Conservation (phyloP, 139 green algal genomes). For the Chlamydomonas schloesseri region DNA sequence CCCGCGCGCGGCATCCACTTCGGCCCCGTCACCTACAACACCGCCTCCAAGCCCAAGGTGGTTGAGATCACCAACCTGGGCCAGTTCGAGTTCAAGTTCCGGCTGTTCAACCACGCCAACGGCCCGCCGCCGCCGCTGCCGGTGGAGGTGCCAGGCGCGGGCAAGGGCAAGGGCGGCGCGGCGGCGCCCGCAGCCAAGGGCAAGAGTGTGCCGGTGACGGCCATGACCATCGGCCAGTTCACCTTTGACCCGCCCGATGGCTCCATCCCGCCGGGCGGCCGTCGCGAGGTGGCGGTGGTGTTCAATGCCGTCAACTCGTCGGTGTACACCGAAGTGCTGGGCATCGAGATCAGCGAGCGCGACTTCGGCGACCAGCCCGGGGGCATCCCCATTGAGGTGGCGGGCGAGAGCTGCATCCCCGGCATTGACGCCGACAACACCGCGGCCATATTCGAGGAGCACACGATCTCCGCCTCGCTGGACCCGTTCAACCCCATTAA, state of each 20-base stretch:
- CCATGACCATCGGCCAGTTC: constrained; percentile 73
- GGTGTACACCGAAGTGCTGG: constrained; percentile 50
- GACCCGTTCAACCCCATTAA: constrained; percentile 70
- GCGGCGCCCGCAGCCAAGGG: background rate
- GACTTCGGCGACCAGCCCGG: constrained; percentile 65
- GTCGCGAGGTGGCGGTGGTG: constrained; percentile 66
- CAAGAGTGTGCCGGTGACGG: constrained; percentile 10
- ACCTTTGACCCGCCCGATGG: constrained; percentile 64
- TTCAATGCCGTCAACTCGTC: constrained; percentile 60
- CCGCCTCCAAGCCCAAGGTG: constrained; percentile 70
- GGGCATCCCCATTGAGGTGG: constrained; percentile 80
- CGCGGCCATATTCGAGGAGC: constrained; percentile 88
- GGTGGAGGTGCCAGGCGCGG: background rate
- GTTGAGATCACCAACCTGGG: constrained; percentile 82
- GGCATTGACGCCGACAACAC: constrained; percentile 78
- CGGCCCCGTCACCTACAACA: constrained; percentile 80
- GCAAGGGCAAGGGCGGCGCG: background rate
- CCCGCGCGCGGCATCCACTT: constrained; percentile 86
- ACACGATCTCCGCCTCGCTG: constrained; percentile 68
- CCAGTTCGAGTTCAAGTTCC: constrained; percentile 78
- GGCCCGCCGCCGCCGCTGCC: background rate
- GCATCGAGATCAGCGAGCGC: constrained; percentile 73
- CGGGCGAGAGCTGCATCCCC: constrained; percentile 82
- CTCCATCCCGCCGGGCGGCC: constrained; percentile 62
- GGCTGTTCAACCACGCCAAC: constrained; percentile 56